Conservation (phyloP, 2,329 filamentous ascomycete genomes). For the Colletotrichum nymphaeae region DNA sequence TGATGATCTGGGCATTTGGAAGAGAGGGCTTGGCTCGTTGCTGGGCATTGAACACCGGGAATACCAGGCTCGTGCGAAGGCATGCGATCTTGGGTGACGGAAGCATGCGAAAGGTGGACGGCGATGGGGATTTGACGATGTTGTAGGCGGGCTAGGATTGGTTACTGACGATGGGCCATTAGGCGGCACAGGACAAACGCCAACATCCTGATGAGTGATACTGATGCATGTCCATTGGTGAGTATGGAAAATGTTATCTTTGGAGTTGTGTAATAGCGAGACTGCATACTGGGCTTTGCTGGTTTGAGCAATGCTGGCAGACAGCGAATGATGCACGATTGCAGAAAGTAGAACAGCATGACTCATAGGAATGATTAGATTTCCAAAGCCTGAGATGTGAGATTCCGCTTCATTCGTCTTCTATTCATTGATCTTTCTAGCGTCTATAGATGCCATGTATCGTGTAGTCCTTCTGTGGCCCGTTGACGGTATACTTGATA, state of each 20-base stretch:
- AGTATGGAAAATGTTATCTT: conserved; percentile 36
- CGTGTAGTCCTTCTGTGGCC: conserved; percentile 80
- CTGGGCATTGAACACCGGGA: conserved; percentile 45
- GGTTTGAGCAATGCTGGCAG: not conserved
- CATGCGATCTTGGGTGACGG: conserved; percentile 44
- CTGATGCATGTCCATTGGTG: conserved; percentile 3
- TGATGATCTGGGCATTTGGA: conserved; percentile 50
- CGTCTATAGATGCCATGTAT: conserved; percentile 66
- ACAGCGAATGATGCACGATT: not conserved
- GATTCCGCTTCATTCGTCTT: not conserved
- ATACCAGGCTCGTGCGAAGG: conserved; percentile 11
- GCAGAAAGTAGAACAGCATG: not conserved
- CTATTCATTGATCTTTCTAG: conserved; percentile 28
- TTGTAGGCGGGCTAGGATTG: conserved; percentile 23
- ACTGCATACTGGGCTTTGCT: conserved; percentile 51
- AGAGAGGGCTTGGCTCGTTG: conserved; percentile 47
- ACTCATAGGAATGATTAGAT: conserved; percentile 6
- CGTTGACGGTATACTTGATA: conserved; percentile 74
- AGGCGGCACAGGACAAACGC: not conserved
- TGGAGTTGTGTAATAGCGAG: conserved; percentile 48
- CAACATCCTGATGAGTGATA: not conserved
- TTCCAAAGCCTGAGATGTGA: not conserved
- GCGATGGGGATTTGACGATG: conserved; percentile 46
- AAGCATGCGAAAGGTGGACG: conserved; percentile 45
- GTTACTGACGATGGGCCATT: not conserved